Percentiles rank a stretch among this genome's conserved stretches.
Evolutionary conservation across 805 yeast species (phyloP).

Genomic region (Candida hungchunana): DNA sequence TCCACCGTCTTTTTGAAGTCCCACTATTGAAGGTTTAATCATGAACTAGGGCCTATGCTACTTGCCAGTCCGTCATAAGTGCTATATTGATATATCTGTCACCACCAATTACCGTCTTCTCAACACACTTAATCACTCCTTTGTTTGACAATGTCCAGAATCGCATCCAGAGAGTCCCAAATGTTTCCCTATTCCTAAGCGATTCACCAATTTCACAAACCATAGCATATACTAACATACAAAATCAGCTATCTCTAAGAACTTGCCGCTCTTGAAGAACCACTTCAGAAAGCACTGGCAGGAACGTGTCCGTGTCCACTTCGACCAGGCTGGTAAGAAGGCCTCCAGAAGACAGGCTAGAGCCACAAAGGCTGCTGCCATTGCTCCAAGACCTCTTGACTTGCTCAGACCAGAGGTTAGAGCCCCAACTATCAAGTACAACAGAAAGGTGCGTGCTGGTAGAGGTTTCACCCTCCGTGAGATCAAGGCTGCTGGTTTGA

Average conservation of each 20-base stretch:
- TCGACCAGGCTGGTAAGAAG: conserved; percentile 99
- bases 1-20: no score
- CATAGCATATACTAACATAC: conserved; percentile 2
- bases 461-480: conserved; percentile 98
- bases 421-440: conserved; percentile 98
- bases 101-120: no score
- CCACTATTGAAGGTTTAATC: no score
- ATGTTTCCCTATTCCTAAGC: no score
- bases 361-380: conserved; percentile 86
- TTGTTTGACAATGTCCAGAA: no score
- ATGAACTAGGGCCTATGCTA: no score
- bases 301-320: conserved; percentile 98
- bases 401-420: conserved; percentile 95
- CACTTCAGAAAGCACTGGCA: conserved; percentile 99
- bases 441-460: conserved; percentile 99
- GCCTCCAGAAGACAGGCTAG: conserved; percentile 94
- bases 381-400: conserved; percentile 98
- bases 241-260: conserved; percentile 84
- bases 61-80: no score
- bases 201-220: not conserved
- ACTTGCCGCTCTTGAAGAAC: conserved; percentile 97
- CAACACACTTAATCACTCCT: no score
- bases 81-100: no score
- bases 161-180: no score
- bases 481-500: conserved; percentile 94